A percentile compares a stretch with the other conserved stretches of the same genome.
These are phyloP conservation scores for Debaryomyces robertsiae DNA, from an alignment of 1,139 yeast genomes.

Conservation along the genomic window DNA sequence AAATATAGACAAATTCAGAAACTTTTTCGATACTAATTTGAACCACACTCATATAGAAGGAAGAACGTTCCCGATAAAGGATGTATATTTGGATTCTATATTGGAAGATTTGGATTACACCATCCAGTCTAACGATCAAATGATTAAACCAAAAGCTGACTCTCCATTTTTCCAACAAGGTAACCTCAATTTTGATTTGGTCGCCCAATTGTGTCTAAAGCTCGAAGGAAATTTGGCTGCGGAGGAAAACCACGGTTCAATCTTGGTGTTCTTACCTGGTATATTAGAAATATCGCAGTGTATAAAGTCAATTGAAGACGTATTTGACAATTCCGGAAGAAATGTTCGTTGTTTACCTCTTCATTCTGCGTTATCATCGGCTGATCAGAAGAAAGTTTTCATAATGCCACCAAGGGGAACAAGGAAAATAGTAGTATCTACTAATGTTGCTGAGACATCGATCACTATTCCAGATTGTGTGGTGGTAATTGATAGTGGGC, in stretches of 20 bases:
- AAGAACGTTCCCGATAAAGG: slow-evolving; percentile 87
- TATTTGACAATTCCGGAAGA: slow-evolving; percentile 18
- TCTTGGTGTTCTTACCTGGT: slow-evolving; percentile 87
- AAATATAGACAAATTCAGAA: slow-evolving; percentile 65
- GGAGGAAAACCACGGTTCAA: slow-evolving; percentile 63
- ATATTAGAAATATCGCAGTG: slow-evolving; percentile 76
- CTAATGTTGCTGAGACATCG: slow-evolving; percentile 87
- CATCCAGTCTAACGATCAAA: slow-evolving; percentile 45
- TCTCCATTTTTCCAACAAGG: slow-evolving; percentile 66
- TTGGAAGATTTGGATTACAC: slow-evolving; percentile 57
- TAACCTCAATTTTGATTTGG: slow-evolving; percentile 71
- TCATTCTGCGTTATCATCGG: slow-evolving; percentile 82
- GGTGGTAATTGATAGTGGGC: slow-evolving; percentile 85
- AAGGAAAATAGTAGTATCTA: slow-evolving; percentile 84
- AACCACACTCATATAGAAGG: slow-evolving; percentile 83
- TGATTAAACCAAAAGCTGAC: slow-evolving; percentile 58
- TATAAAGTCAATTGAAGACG: slow-evolving; percentile 27
- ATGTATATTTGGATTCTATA: slow-evolving; percentile 68
- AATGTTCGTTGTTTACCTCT: slow-evolving; percentile 64
- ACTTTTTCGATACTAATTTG: slow-evolving; percentile 55
- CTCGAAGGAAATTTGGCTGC: slow-evolving; percentile 50
- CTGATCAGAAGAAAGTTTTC: slow-evolving; percentile 81
- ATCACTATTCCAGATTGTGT: slow-evolving; percentile 94
- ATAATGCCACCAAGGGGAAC: slow-evolving; percentile 49
- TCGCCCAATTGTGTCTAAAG: slow-evolving; percentile 55